Percentiles rank a stretch among this genome's conserved stretches.
Conservation (phyloP, 768 basidiomycete genomes). For the Rhizopogon vinicolor region DNA sequence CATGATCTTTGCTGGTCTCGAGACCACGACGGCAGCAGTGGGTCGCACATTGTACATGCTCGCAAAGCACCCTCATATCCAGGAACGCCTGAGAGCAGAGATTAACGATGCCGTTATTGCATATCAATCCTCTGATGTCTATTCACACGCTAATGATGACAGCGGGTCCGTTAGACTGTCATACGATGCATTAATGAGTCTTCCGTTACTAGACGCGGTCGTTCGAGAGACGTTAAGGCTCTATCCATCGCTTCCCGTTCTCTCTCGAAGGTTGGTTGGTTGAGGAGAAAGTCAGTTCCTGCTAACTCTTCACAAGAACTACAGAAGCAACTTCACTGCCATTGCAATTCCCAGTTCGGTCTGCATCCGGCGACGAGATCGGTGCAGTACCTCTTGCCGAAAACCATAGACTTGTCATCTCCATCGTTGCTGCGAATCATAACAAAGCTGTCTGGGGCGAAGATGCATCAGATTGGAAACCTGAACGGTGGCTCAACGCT, state of each 20-base stretch:
- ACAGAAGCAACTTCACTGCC: conserved; percentile 34
- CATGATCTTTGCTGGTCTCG: conserved; percentile 38
- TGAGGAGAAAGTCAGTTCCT: neutral
- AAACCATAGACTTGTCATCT: conserved; percentile 38
- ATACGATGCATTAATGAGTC: conserved; percentile 34
- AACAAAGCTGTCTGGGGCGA: conserved; percentile 40
- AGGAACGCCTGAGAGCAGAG: conserved; percentile 34
- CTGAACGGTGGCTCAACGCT: conserved; percentile 37
- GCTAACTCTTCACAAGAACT: conserved; percentile 20
- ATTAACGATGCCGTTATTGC: conserved; percentile 17
- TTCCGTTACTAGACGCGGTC: conserved; percentile 34
- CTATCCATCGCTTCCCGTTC: conserved; percentile 35
- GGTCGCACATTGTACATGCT: conserved; percentile 32
- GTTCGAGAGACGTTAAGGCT: conserved; percentile 36
- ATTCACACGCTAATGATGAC: neutral
- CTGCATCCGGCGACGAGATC: conserved; percentile 12
- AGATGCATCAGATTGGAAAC: conserved; percentile 39
- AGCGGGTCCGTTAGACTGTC: conserved; percentile 27
- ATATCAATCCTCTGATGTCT: conserved; percentile 5
- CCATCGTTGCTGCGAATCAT: conserved; percentile 37
- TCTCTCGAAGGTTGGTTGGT: conserved; percentile 34
- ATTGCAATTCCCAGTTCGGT: conserved; percentile 17
- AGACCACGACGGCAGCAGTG: conserved; percentile 39
- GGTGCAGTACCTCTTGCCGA: conserved; percentile 31
- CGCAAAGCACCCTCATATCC: conserved; percentile 30